Percentiles rank a stretch among this genome's conserved stretches.
Conservation (phyloP, 805 yeast species). For the Scheffersomyces ergatensis region DNA sequence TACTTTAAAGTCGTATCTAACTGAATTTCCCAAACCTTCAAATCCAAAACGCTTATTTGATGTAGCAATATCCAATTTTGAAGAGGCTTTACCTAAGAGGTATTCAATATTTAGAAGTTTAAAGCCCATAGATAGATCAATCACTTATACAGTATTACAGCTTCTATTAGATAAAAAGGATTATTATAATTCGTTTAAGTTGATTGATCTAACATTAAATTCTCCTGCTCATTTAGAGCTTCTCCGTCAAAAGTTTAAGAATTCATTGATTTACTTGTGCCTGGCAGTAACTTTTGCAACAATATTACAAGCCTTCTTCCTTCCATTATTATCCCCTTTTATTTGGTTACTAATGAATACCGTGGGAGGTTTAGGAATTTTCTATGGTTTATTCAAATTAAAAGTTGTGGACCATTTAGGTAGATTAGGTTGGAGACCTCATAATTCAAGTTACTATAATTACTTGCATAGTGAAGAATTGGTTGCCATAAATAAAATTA, state of each 20-base stretch:
- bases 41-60: conserved; percentile 7
- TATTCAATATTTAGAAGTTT: background rate
- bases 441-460: conserved; percentile 24
- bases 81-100: background rate
- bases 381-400: conserved; percentile 4
- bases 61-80: conserved; percentile 7
- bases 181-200: conserved; percentile 22
- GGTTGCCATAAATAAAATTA: conserved; percentile 26
- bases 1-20: conserved; percentile 14
- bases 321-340: conserved; percentile 12
- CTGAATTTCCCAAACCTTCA: conserved; percentile 15
- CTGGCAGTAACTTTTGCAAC: conserved; percentile 8
- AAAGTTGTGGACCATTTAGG: conserved; percentile 12
- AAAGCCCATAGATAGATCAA: conserved; percentile 1
- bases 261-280: background rate
- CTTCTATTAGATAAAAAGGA: conserved; percentile 22
- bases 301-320: conserved; percentile 14
- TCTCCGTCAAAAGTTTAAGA: conserved; percentile 2
- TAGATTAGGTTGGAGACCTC: conserved; percentile 38
- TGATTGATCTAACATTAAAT: conserved; percentile 23
- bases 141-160: conserved; percentile 12
- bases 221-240: conserved; percentile 8
- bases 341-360: conserved; percentile 9
- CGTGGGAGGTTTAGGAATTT: conserved; percentile 1
- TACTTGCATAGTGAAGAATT: conserved; percentile 30